phyloP scores from a whole-genome alignment of 2,329 filamentous ascomycete species.

The Alternaria sp. region DNA sequence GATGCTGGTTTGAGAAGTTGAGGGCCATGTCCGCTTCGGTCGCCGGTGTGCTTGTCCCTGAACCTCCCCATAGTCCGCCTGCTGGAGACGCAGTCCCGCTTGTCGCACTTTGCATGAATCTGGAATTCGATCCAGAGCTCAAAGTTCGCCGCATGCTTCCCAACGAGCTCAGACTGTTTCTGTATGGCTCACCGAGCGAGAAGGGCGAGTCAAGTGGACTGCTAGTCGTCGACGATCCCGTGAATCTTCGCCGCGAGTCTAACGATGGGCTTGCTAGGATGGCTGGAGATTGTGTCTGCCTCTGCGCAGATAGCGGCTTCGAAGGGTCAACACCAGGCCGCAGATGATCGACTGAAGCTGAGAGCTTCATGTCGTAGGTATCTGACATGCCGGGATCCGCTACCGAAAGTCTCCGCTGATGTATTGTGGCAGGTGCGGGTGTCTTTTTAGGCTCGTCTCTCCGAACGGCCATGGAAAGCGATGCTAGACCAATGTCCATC shows the following conservation, averaged over 20 bases:
- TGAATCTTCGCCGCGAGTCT: slow-evolving; percentile 31
- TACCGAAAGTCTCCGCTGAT: slow-evolving; percentile 51
- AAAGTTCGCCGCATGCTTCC: slow-evolving; percentile 53
- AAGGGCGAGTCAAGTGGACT: slow-evolving; percentile 44
- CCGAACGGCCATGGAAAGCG: slow-evolving; percentile 79
- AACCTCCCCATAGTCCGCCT: slow-evolving; percentile 54
- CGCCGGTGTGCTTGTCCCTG: slow-evolving; percentile 34
- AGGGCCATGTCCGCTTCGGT: slow-evolving; percentile 44
- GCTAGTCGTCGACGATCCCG: slow-evolving; percentile 28
- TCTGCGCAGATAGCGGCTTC: slow-evolving; percentile 23
- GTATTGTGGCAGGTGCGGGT: slow-evolving; percentile 29
- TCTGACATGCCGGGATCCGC: slow-evolving; percentile 59
- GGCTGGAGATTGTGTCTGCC: slow-evolving; percentile 43
- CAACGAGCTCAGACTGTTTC: slow-evolving; percentile 48
- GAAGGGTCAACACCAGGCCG: slow-evolving; percentile 59
- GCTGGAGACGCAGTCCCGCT: slow-evolving; percentile 34
- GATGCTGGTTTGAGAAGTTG: slow-evolving; percentile 40
- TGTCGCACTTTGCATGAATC: slow-evolving; percentile 26
- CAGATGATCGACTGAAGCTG: slow-evolving; percentile 79
- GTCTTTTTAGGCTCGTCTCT: slow-evolving; percentile 38
- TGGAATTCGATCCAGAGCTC: slow-evolving; percentile 40
- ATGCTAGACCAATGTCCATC: slow-evolving; percentile 88
- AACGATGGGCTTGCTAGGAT: slow-evolving; percentile 38
- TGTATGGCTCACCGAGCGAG: slow-evolving; percentile 39
- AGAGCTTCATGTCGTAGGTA: slow-evolving; percentile 75